These are phyloP conservation scores for Stramenopiles sp. DNA, from an alignment of 352 stramenopile genomes.

Conservation along the genomic window DNA sequence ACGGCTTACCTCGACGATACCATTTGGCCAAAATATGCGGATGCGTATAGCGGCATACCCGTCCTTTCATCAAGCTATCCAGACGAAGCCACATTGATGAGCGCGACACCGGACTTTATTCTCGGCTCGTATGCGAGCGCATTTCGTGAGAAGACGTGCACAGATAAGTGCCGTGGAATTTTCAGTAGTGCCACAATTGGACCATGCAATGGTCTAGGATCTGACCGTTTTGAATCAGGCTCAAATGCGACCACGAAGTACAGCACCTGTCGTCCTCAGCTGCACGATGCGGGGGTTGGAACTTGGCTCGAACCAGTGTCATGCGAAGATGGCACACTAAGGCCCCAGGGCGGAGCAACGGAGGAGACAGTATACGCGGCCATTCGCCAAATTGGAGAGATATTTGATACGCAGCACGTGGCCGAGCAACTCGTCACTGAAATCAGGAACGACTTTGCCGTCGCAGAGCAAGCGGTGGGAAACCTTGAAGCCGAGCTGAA, in stretches of 20 bases:
- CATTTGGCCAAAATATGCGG: conserved; percentile 14
- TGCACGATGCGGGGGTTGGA: conserved; percentile 15
- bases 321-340: conserved; percentile 14
- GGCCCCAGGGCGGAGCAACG: conserved; percentile 12
- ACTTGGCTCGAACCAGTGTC: conserved; percentile 14
- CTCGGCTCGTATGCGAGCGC: not conserved
- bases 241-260: no score
- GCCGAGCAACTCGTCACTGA: not conserved
- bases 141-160: no score
- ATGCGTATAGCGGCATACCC: conserved; percentile 16
- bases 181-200: no score
- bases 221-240: no score
- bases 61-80: conserved; percentile 19
- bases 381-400: conserved; percentile 18
- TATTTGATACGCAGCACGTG: conserved; percentile 15
- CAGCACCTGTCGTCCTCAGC: conserved; percentile 15
- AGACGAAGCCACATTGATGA: conserved; percentile 12
- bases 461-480: no score
- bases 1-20: conserved; percentile 19
- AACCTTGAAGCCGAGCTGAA: no score
- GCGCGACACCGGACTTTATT: conserved; percentile 4
- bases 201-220: no score
- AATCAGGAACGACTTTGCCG: conserved; percentile 16
- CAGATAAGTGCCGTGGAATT: no score
- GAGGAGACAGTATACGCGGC: conserved; percentile 16